Evolutionary conservation across 306 rosid species (phyloP), one percentile per base, ranked within the genome.

Genomic region (Vigna radiata): DNA sequence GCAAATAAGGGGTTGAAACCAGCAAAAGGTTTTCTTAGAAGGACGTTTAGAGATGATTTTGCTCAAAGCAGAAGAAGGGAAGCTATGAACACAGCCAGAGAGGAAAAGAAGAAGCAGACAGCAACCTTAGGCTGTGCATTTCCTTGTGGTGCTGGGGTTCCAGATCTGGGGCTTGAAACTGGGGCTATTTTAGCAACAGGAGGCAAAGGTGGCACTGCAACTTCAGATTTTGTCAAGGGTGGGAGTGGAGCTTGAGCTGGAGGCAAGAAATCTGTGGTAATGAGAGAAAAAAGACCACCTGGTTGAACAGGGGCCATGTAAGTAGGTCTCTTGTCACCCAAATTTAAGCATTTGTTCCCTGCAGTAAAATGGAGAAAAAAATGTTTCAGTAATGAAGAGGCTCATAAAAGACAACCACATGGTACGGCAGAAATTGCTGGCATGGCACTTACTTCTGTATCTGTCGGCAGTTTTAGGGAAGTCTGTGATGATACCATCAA

Each of bases 391-490:
- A 41, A 58, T 70, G 23, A 27, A n/a, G 48, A 37, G 66, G 71
- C 50, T 65, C 12, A 63, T 43, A 76, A 39, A 5, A 69, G 0
- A 9, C 4, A 7, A 37, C 4, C 41, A 25, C 27, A 25, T 25
- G 27, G 27, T 25, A 25, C 27, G 0, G 27, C 27, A 25, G 27
- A 25, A 25, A 0, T 25, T 25, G 27, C 27, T 25, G 0, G 27
- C 27, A 25, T 25, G 0, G 27, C 27, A 25, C 98, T 92, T 85
- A 92, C 99, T 89, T 84, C 83, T 88, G 91, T 91, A 96, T 88
- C 98, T 86, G 47, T 82, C 83, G 21, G 97, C 85, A 3, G 99
- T 96, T 71, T 82, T 81, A 0, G 98, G 99, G 83, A 86, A 96
- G 79, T 61, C 90, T 8, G 99, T 92, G 86, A 96, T 82, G 78